Percentiles rank a stretch among this genome's conserved stretches.
Evolutionary conservation across 2,329 filamentous ascomycete genomes (phyloP).

Genomic region (Beauveria sp.): DNA sequence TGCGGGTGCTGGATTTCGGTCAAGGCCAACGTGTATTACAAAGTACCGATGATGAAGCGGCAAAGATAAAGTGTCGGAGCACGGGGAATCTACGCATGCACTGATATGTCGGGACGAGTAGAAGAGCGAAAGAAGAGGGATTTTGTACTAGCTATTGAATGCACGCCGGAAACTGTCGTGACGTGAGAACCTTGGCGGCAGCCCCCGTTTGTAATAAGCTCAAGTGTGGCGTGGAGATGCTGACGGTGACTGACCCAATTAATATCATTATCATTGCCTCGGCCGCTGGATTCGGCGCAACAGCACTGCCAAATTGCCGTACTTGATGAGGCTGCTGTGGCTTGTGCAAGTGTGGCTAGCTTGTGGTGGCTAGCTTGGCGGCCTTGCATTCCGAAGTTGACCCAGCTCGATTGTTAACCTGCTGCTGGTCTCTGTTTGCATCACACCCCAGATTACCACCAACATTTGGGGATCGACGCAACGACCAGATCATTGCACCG

Average conservation of each 20-base stretch:
- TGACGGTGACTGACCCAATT: background rate
- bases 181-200: conserved; percentile 10
- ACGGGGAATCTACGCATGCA: too few species aligned
- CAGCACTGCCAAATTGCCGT: background rate
- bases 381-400: background rate
- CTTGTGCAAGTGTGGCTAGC: background rate
- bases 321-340: background rate
- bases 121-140: background rate
- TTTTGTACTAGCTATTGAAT: background rate
- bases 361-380: background rate
- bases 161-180: conserved; percentile 8
- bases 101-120: background rate
- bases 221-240: too few species aligned
- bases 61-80: background rate
- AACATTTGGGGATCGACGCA: background rate
- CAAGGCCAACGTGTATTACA: too few species aligned
- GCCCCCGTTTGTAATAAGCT: background rate
- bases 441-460: too few species aligned
- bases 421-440: background rate
- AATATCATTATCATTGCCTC: background rate
- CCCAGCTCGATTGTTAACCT: background rate
- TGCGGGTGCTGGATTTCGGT: background rate
- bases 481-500: background rate
- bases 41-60: background rate
- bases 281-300: background rate